Evolutionary conservation across 192 early-diverging fungal species (phyloP), one percentile per base, ranked within the genome.

Genomic region (Backusella psychrophila): DNA sequence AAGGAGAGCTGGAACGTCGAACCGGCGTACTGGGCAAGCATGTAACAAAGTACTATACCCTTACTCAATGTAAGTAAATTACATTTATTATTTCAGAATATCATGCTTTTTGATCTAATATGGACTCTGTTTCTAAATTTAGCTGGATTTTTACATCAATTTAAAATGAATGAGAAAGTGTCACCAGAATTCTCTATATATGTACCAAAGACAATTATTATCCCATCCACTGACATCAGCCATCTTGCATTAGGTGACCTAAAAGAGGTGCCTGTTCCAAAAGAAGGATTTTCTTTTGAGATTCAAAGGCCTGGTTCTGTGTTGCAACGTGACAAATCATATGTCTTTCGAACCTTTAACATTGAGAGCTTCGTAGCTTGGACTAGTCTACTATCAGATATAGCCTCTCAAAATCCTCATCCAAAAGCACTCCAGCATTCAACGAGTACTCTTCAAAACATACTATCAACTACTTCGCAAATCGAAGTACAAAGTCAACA

Each of bases 111-210:
- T 69, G 21, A 69, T 69, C 68, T 69, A 69, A 69, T 38, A 36
- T 36, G 34, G 19, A 42, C 34, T 63, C 23, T 63, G 56, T 63
- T 63, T 11, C 31, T 69, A 36, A 21, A 39, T 66, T 41, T 69
- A 52, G 81, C 77, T 17, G 83, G 83, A 0, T 86, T 79, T 75
- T 23, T 86, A 41, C 83, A 86, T 77, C 81, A 84, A 19, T 86
- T 86, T 67, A 31, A 69, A 14, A 35, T 63, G 1, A 75, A 65
- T 4, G 56, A 77, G 12, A 80, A 77, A 9, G 23, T 78, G 19
- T 66, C 75, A 6, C 85, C 85, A 0, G 83, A 84, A 36, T 72
- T 72, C 23, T 86, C 83, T 17, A 82, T 86, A n/a, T 81, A 84
- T 53, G 38, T 86, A 33, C 81, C 85, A 2, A 81, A 75, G 0